A percentile compares a stretch with the other conserved stretches of the same genome.
Evolutionary conservation across 1,284 basidiomycete genomes (phyloP).

Genomic region (Pyrrhoderma lamaoense): DNA sequence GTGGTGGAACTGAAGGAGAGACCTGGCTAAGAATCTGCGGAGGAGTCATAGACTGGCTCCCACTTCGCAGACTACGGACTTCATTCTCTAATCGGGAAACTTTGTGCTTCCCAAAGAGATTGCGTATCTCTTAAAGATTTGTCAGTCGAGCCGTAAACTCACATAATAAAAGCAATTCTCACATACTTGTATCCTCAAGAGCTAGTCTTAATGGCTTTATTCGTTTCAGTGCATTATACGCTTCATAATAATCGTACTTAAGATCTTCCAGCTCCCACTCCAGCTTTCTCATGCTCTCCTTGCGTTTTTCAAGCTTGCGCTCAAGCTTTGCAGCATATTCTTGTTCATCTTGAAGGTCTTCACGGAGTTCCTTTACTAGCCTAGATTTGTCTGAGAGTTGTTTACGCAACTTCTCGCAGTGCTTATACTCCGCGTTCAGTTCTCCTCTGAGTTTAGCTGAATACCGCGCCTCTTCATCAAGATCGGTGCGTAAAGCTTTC

Average conservation of each 20-base stretch:
- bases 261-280: constrained; percentile 9
- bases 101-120: constrained; percentile 4
- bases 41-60: constrained; percentile 5
- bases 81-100: constrained; percentile 11
- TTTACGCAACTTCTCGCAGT: constrained; percentile 5
- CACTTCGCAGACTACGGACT: constrained; percentile 8
- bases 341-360: constrained; percentile 10
- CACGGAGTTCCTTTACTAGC: constrained; percentile 1
- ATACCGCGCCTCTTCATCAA: constrained; percentile 10
- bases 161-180: too few relatives aligned
- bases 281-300: constrained; percentile 2
- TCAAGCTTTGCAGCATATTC: constrained; percentile 8
- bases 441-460: constrained; percentile 6
- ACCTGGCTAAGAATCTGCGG: not conserved
- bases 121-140: not conserved
- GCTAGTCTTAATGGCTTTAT: constrained; percentile 6
- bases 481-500: constrained; percentile 2
- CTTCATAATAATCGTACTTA: constrained; percentile 9
- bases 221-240: constrained; percentile 6
- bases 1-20: not conserved
- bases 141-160: not conserved
- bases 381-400: not conserved
- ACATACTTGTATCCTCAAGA: constrained; percentile 11
- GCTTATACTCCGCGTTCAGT: constrained; percentile 10
- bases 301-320: constrained; percentile 12